Evolutionary conservation across 2,329 filamentous ascomycete genomes (phyloP).

Genomic region (Aspergillus sp.): DNA sequence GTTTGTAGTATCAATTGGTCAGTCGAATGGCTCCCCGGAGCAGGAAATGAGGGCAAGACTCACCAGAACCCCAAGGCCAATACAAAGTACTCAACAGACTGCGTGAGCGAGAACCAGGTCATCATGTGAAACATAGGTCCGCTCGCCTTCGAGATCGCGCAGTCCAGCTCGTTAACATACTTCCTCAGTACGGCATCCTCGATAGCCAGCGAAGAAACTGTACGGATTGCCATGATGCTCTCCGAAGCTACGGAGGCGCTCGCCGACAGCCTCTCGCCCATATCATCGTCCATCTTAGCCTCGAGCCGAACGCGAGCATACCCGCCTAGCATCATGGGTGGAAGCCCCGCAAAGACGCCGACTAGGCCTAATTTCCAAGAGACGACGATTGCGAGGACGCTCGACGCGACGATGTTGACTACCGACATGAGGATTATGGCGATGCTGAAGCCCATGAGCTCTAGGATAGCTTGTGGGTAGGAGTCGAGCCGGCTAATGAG

Average conservation of each 20-base stretch:
- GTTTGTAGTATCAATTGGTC: not conserved
- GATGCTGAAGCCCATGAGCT: constrained; percentile 52
- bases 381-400: constrained; percentile 46
- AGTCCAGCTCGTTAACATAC: constrained; percentile 23
- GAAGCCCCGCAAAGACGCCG: constrained; percentile 47
- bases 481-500: constrained; percentile 26
- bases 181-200: constrained; percentile 39
- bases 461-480: constrained; percentile 38
- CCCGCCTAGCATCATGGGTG: constrained; percentile 47
- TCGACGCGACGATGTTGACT: constrained; percentile 48
- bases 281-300: constrained; percentile 21
- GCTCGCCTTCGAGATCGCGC: constrained; percentile 21
- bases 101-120: constrained; percentile 28
- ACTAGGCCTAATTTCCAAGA: constrained; percentile 55
- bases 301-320: constrained; percentile 52
- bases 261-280: constrained; percentile 37
- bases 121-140: constrained; percentile 24
- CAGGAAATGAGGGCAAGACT: constrained; percentile 18
- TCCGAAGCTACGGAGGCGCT: constrained; percentile 46
- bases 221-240: constrained; percentile 48
- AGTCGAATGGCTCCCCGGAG: not conserved
- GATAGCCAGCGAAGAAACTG: constrained; percentile 48
- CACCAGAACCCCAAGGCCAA: constrained; percentile 31
- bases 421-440: constrained; percentile 49
- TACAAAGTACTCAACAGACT: constrained; percentile 27